Percentiles rank a stretch among this genome's conserved stretches.
phyloP scores from a whole-genome alignment of 2,329 filamentous ascomycete species.

The Arachnomyces sp. region DNA sequence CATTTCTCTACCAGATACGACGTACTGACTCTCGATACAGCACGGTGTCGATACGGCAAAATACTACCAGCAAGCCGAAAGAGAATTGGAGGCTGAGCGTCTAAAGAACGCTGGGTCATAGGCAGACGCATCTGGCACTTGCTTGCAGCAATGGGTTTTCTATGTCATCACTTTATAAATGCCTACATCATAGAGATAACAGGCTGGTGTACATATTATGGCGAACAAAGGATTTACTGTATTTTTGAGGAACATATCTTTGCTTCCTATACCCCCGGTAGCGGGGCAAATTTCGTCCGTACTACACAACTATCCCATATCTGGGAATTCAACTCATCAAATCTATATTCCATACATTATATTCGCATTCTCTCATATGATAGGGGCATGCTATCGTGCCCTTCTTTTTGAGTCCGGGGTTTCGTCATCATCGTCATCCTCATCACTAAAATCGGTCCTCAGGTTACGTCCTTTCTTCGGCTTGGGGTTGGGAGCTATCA shows the following conservation, averaged over 20 bases:
- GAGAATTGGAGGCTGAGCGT: slow-evolving; percentile 77
- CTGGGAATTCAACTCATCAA: no score
- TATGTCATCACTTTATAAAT: background rate
- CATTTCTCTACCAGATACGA: slow-evolving; percentile 1
- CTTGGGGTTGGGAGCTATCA: slow-evolving; percentile 56
- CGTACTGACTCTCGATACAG: slow-evolving; percentile 35
- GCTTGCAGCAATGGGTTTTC: slow-evolving; percentile 1
- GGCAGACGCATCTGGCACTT: slow-evolving; percentile 10
- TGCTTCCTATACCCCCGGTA: no score
- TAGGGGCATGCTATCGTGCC: no score
- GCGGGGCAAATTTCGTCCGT: no score
- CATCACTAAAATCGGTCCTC: slow-evolving; percentile 48
- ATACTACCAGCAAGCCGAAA: slow-evolving; percentile 93
- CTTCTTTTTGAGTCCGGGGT: no score
- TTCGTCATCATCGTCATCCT: slow-evolving; percentile 6
- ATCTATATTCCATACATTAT: background rate
- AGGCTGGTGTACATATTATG: no score
- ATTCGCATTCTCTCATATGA: background rate
- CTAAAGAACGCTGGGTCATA: slow-evolving; percentile 24
- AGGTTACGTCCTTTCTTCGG: slow-evolving; percentile 56
- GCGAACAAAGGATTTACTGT: no score
- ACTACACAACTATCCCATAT: no score
- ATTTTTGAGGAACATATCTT: no score
- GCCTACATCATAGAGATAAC: background rate
- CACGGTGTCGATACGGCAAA: slow-evolving; percentile 97